Conservation (phyloP, 1,139 yeast genomes). For the Sugiyamaella pinicola region DNA sequence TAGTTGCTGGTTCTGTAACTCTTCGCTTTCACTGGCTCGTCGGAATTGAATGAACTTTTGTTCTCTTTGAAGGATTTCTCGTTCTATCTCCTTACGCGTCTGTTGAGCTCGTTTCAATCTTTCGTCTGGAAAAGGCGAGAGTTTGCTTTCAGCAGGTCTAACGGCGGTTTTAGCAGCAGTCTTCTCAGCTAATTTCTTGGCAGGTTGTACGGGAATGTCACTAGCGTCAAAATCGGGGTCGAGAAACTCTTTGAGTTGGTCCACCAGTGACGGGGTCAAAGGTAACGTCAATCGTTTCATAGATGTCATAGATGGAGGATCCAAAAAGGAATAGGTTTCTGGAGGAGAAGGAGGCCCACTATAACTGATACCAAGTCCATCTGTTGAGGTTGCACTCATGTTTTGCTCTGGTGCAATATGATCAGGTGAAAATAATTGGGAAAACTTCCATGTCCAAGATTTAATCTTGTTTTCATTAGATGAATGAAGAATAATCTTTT, state of each 20-base stretch:
- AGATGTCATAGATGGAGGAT: constrained; percentile 14
- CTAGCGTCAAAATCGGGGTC: constrained; percentile 19
- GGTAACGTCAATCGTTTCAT: constrained; percentile 23
- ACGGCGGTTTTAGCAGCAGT: not conserved
- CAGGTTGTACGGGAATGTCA: not conserved
- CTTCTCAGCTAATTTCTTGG: not conserved
- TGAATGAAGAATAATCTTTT: constrained; percentile 28
- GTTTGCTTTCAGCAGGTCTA: not conserved
- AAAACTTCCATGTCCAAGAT: constrained; percentile 39
- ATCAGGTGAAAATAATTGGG: constrained; percentile 26
- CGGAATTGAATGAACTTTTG: constrained; percentile 16
- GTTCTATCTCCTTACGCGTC: constrained; percentile 19
- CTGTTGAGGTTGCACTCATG: not conserved
- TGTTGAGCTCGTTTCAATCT: constrained; percentile 21
- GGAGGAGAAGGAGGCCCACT: constrained; percentile 7
- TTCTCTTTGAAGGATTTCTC: constrained; percentile 17
- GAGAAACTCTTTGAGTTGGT: constrained; percentile 28
- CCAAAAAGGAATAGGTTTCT: not conserved
- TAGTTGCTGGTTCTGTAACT: not conserved
- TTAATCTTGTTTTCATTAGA: constrained; percentile 36
- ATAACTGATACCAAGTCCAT: constrained; percentile 24
- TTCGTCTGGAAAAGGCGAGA: not conserved
- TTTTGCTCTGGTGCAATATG: not conserved
- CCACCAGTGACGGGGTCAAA: constrained; percentile 27
- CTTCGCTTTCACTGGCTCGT: constrained; percentile 9